Conservation (phyloP, 352 stramenopile species). For the Globisporangium megalacanthum region DNA sequence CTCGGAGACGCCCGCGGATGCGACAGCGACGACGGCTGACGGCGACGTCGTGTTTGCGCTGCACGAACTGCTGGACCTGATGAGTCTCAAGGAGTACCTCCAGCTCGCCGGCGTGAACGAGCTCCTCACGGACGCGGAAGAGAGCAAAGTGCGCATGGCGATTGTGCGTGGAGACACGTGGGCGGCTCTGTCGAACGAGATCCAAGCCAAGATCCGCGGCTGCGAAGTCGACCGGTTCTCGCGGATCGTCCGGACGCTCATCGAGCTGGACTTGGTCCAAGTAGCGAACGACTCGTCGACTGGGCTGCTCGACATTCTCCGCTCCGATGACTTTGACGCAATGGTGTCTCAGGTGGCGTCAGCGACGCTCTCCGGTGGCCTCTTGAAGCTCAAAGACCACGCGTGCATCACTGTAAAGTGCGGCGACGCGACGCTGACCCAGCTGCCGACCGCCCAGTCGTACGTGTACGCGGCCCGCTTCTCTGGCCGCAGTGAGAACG, state of each 20-base stretch:
- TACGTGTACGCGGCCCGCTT: conserved; percentile 66
- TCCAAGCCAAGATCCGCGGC: conserved; percentile 51
- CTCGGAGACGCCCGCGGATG: background rate
- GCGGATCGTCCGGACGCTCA: conserved; percentile 58
- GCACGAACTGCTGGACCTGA: conserved; percentile 61
- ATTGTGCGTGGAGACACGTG: conserved; percentile 41
- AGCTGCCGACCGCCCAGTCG: conserved; percentile 42
- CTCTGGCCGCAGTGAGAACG: conserved; percentile 42
- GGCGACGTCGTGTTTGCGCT: conserved; percentile 44
- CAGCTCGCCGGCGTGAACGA: conserved; percentile 66
- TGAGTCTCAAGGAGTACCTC: conserved; percentile 66
- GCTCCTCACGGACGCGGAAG: conserved; percentile 54
- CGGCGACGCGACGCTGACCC: conserved; percentile 43
- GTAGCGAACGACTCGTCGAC: conserved; percentile 49
- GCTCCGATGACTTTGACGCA: conserved; percentile 64
- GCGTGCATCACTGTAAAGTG: conserved; percentile 50
- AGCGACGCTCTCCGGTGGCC: conserved; percentile 58
- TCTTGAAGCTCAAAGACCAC: conserved; percentile 49
- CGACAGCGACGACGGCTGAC: background rate
- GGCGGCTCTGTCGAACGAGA: conserved; percentile 30
- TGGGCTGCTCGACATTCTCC: conserved; percentile 49
- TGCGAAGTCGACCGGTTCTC: conserved; percentile 71
- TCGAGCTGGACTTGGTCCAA: conserved; percentile 61
- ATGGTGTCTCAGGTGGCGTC: conserved; percentile 74
- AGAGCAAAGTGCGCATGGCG: conserved; percentile 44